phyloP scores from a whole-genome alignment of 495 filamentous ascomycete genomes.

The Aspergillus taichungensis region DNA sequence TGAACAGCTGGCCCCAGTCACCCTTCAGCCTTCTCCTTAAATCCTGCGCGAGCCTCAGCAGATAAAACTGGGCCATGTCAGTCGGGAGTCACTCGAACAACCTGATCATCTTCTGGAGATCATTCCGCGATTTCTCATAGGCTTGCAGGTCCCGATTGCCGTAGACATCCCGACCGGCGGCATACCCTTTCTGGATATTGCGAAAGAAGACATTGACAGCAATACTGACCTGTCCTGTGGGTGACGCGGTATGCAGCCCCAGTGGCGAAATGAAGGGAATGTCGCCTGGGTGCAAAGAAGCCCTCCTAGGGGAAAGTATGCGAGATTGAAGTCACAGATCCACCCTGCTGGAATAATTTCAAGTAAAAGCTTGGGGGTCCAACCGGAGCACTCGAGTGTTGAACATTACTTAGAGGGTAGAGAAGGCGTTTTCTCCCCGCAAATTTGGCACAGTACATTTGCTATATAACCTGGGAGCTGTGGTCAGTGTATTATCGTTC shows the following conservation, averaged over 20 bases:
- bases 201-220: constrained; percentile 84
- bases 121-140: constrained; percentile 71
- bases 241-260: constrained; percentile 71
- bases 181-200: constrained; percentile 59
- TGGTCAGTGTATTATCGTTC: constrained; percentile 32
- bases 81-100: constrained; percentile 57
- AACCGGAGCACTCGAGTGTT: constrained; percentile 57
- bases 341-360: constrained; percentile 50
- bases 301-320: constrained; percentile 60
- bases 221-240: constrained; percentile 56
- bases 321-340: constrained; percentile 30
- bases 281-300: constrained; percentile 56
- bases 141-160: constrained; percentile 78
- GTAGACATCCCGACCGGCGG: constrained; percentile 73
- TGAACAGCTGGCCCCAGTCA: constrained; percentile 2
- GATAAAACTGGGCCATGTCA: constrained; percentile 64
- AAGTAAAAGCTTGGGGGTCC: constrained; percentile 72
- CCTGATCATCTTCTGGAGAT: constrained; percentile 57
- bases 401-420: constrained; percentile 70
- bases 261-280: constrained; percentile 72
- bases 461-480: constrained; percentile 71
- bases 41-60: constrained; percentile 66
- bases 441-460: constrained; percentile 77
- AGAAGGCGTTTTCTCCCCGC: constrained; percentile 65
- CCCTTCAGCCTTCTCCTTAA: constrained; percentile 33